Percentiles rank a stretch among this genome's conserved stretches.
Evolutionary conservation across 805 yeast genomes (phyloP).

Genomic region (Pichia kluyveri): DNA sequence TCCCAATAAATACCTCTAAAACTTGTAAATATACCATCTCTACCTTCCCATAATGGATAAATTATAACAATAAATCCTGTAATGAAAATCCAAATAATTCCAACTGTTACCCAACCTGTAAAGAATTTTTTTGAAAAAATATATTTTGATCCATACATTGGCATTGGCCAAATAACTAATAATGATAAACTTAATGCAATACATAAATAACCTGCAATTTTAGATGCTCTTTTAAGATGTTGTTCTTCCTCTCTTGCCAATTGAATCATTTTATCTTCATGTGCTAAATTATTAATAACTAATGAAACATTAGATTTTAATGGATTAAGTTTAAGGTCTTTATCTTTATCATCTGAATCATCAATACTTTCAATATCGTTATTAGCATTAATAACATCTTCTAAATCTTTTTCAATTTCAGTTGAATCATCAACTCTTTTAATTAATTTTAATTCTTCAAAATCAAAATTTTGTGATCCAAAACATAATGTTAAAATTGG

Average conservation of each 20-base stretch:
- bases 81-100: constrained; percentile 72
- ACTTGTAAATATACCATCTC: constrained; percentile 55
- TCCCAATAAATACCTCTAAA: constrained; percentile 83
- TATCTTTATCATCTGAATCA: constrained; percentile 13
- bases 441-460: constrained; percentile 51
- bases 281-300: constrained; percentile 16
- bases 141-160: constrained; percentile 79
- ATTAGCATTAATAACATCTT: constrained; percentile 8
- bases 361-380: constrained; percentile 18
- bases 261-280: constrained; percentile 9
- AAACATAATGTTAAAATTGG: constrained; percentile 58
- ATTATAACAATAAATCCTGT: constrained; percentile 54
- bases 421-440: constrained; percentile 64
- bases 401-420: constrained; percentile 35
- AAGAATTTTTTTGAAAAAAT: constrained; percentile 69
- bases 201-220: constrained; percentile 53
- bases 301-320: constrained; percentile 25
- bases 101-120: constrained; percentile 84
- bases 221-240: constrained; percentile 47
- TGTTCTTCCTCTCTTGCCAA: constrained; percentile 42
- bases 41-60: constrained; percentile 69
- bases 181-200: constrained; percentile 52
- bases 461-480: constrained; percentile 69
- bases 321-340: constrained; percentile 16
- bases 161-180: constrained; percentile 85